These are phyloP conservation scores for Pilaira anomala DNA, from an alignment of 192 early-diverging fungal genomes.

Conservation along the genomic window DNA sequence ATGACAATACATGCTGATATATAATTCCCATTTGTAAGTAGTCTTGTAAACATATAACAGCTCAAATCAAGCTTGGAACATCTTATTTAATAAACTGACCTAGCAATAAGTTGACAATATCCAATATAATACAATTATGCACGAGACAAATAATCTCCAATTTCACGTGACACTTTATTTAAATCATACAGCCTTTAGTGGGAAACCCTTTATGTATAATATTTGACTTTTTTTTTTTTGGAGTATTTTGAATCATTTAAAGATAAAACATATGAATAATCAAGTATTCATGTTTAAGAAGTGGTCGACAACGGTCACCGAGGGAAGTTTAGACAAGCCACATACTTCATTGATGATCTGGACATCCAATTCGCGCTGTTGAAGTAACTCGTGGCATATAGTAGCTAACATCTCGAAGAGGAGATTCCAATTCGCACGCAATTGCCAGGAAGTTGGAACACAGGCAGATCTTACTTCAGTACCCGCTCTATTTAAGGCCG, in stretches of 20 bases:
- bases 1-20: too few species aligned
- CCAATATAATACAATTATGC: too few species aligned
- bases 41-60: too few species aligned
- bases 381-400: slow-evolving; percentile 15
- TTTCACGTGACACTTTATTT: too few species aligned
- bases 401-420: slow-evolving; percentile 17
- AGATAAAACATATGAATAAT: slow-evolving; percentile 12
- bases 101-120: too few species aligned
- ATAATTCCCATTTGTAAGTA: too few species aligned
- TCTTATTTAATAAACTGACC: too few species aligned
- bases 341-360: slow-evolving; percentile 15
- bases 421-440: slow-evolving; percentile 15
- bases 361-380: slow-evolving; percentile 7
- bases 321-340: slow-evolving; percentile 12
- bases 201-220: too few species aligned
- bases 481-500: too few species aligned
- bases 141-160: too few species aligned
- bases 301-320: slow-evolving; percentile 10
- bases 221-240: slow-evolving; percentile 5
- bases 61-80: too few species aligned
- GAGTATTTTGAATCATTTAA: neutral
- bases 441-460: slow-evolving; percentile 13
- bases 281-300: slow-evolving; percentile 19
- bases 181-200: too few species aligned
- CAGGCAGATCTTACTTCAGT: slow-evolving; percentile 18